phyloP scores from a whole-genome alignment of 2,329 filamentous ascomycete genomes.

The Calonectria ilicicola region DNA sequence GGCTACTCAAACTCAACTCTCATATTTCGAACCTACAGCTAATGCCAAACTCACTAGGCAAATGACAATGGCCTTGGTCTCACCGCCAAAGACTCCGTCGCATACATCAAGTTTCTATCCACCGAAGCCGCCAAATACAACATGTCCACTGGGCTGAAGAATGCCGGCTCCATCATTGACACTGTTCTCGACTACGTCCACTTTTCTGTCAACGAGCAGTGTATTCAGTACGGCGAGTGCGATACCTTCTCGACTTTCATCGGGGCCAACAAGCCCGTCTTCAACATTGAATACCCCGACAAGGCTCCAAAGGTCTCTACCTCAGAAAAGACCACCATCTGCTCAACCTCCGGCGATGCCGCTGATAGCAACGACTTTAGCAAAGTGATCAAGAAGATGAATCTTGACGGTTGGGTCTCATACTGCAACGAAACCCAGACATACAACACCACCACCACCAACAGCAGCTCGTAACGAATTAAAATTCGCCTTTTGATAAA shows the following conservation, averaged over 20 bases:
- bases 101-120: slow-evolving; percentile 72
- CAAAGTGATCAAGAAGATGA: slow-evolving; percentile 74
- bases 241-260: slow-evolving; percentile 69
- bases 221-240: slow-evolving; percentile 71
- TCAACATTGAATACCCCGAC: slow-evolving; percentile 78
- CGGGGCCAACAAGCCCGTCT: slow-evolving; percentile 73
- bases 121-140: slow-evolving; percentile 63
- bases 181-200: slow-evolving; percentile 63
- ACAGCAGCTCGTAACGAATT: slow-evolving; percentile 2
- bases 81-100: slow-evolving; percentile 66
- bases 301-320: slow-evolving; percentile 54
- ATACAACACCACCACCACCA: slow-evolving; percentile 40
- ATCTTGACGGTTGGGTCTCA: slow-evolving; percentile 72
- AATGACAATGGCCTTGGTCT: slow-evolving; percentile 72
- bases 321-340: slow-evolving; percentile 54
- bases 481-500: background rate
- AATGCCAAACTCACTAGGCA: slow-evolving; percentile 44
- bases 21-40: background rate
- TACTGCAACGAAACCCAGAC: slow-evolving; percentile 58
- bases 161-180: slow-evolving; percentile 70
- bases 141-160: slow-evolving; percentile 76
- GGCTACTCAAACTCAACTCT: background rate
- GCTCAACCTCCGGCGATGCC: slow-evolving; percentile 52
- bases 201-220: slow-evolving; percentile 80
- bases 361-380: slow-evolving; percentile 65